Evolutionary conservation across 1,284 basidiomycete species (phyloP).

Genomic region (Takashimella tepidaria): DNA sequence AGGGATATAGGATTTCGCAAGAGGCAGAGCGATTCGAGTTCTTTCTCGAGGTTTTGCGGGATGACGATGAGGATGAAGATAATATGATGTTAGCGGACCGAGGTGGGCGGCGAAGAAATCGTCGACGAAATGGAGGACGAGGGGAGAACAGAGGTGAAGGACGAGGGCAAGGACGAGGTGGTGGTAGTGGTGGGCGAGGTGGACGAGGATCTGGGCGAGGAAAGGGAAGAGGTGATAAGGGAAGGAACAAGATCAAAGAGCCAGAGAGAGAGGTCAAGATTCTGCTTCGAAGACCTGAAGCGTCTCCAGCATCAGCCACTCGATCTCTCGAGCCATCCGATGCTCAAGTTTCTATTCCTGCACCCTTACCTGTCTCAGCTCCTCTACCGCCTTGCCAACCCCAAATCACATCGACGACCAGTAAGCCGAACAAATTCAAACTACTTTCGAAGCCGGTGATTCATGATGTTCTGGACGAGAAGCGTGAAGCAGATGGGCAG

Average conservation of each 20-base stretch:
- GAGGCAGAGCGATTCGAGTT: conserved; percentile 43
- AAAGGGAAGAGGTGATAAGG: not conserved
- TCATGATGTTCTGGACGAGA: too few species aligned
- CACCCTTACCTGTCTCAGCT: too few species aligned
- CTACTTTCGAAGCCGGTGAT: not conserved
- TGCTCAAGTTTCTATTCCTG: not conserved
- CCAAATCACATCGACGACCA: not conserved
- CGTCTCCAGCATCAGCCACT: not conserved
- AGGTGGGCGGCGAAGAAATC: conserved; percentile 10
- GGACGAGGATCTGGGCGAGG: not conserved
- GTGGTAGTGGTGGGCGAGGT: conserved; percentile 9
- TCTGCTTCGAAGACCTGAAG: conserved; percentile 32
- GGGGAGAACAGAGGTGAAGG: conserved; percentile 2
- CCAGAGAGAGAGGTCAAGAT: conserved; percentile 36
- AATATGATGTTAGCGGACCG: conserved; percentile 3
- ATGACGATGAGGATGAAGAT: conserved; percentile 36
- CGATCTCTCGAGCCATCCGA: not conserved
- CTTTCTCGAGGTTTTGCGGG: conserved; percentile 35
- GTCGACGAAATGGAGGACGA: conserved; percentile 7
- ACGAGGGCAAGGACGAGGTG: conserved; percentile 8
- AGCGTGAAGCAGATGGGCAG: not conserved
- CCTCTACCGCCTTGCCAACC: not conserved
- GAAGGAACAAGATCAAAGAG: conserved; percentile 10
- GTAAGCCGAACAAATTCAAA: not conserved
- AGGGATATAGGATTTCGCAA: conserved; percentile 37